phyloP scores from a whole-genome alignment of 2,329 filamentous ascomycete genomes.

The Aspergillaceae sp. region DNA sequence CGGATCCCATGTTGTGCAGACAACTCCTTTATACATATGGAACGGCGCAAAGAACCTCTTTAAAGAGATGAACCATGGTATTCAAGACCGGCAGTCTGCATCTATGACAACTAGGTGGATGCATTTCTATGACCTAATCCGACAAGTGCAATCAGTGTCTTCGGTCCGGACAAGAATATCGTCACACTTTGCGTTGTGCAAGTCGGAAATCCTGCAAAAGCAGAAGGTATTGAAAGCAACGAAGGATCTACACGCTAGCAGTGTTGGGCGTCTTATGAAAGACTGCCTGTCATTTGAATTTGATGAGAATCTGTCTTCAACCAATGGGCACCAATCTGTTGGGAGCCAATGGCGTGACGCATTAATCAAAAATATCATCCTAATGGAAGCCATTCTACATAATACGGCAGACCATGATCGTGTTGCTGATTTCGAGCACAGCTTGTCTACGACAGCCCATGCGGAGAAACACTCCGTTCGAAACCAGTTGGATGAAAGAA shows the following conservation, averaged over 20 bases:
- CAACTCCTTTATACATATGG: slow-evolving; percentile 67
- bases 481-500: not conserved
- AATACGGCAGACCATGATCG: slow-evolving; percentile 56
- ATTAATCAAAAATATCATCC: slow-evolving; percentile 67
- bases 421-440: slow-evolving; percentile 47
- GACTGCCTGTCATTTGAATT: slow-evolving; percentile 66
- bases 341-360: slow-evolving; percentile 59
- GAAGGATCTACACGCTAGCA: slow-evolving; percentile 72
- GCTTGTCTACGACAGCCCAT: slow-evolving; percentile 50
- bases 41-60: slow-evolving; percentile 60
- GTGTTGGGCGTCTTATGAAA: slow-evolving; percentile 77
- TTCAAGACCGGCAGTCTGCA: slow-evolving; percentile 5
- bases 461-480: slow-evolving; percentile 48
- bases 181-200: slow-evolving; percentile 67
- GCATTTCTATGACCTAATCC: slow-evolving; percentile 72
- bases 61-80: slow-evolving; percentile 30
- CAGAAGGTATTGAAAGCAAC: slow-evolving; percentile 62
- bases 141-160: slow-evolving; percentile 61
- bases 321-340: slow-evolving; percentile 36
- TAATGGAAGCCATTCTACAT: slow-evolving; percentile 78
- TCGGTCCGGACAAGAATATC: slow-evolving; percentile 65
- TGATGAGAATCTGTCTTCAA: slow-evolving; percentile 47
- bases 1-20: slow-evolving; percentile 77
- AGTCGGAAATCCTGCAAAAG: slow-evolving; percentile 67
- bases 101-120: slow-evolving; percentile 39